These are phyloP conservation scores for Smittium culicis DNA, from an alignment of 371 early-diverging fungal genomes.

Conservation along the genomic window DNA sequence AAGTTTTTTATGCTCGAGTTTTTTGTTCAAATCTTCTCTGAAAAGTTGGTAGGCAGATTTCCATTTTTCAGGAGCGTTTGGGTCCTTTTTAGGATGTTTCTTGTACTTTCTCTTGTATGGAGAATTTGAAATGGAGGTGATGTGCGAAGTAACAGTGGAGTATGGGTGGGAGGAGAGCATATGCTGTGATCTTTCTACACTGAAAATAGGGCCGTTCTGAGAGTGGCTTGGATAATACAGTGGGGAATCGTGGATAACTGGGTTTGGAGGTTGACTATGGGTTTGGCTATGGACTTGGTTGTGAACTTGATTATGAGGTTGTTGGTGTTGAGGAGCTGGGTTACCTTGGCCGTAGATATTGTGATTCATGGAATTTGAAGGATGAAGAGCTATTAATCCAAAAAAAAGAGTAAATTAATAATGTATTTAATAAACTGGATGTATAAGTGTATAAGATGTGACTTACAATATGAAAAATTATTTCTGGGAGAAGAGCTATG, in stretches of 20 bases:
- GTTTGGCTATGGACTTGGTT: too few species aligned
- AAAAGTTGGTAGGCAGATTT: conserved; percentile 32
- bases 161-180: conserved; percentile 17
- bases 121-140: conserved; percentile 13
- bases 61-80: conserved; percentile 33
- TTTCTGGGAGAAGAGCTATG: not conserved
- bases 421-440: not conserved
- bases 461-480: conserved; percentile 5
- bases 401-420: not conserved
- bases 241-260: conserved; percentile 8
- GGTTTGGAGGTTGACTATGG: conserved; percentile 19
- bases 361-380: conserved; percentile 3
- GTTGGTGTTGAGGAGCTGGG: not conserved
- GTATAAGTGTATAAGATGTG: conserved; percentile 8
- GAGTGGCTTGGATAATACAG: conserved; percentile 5
- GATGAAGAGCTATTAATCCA: conserved; percentile 4
- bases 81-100: conserved; percentile 31
- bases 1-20: conserved; percentile 24
- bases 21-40: conserved; percentile 30
- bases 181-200: conserved; percentile 13
- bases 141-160: conserved; percentile 18
- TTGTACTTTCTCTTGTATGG: conserved; percentile 25
- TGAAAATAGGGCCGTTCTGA: not conserved
- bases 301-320: too few species aligned
- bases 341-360: conserved; percentile 1